Evolutionary conservation across 441 rosid genomes (phyloP).

Genomic region (Populus hybrid): DNA sequence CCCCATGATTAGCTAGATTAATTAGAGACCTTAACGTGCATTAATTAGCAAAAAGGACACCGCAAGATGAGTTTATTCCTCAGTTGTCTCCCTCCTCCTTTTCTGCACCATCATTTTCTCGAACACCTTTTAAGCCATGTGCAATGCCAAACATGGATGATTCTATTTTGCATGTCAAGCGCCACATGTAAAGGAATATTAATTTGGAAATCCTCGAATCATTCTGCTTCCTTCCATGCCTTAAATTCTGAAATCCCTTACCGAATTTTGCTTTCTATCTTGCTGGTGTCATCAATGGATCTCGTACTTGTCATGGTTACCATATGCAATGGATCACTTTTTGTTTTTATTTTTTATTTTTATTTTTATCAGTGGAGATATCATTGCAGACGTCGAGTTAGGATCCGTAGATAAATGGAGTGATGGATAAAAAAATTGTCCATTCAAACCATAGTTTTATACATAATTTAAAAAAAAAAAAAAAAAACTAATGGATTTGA

Average conservation of each 20-base stretch:
- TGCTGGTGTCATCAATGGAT: slow-evolving; percentile 4
- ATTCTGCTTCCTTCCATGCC: slow-evolving; percentile 27
- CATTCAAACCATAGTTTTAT: too few relatives aligned
- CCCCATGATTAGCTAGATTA: slow-evolving; percentile 32
- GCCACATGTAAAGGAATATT: slow-evolving; percentile 29
- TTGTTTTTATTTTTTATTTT: too few relatives aligned
- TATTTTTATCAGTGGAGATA: too few relatives aligned
- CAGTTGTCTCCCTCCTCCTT: not conserved
- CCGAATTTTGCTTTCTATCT: not conserved
- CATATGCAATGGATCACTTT: too few relatives aligned
- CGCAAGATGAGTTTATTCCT: slow-evolving; percentile 21
- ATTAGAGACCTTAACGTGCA: not conserved
- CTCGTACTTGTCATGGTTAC: not conserved
- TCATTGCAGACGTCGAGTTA: too few relatives aligned
- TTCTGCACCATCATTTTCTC: slow-evolving; percentile 4
- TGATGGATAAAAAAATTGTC: too few relatives aligned
- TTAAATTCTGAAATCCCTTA: not conserved
- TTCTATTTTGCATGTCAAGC: slow-evolving; percentile 32
- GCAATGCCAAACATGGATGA: slow-evolving; percentile 31
- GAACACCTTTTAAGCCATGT: slow-evolving; percentile 27
- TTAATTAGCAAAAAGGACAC: slow-evolving; percentile 1
- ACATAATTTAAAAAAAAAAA: too few relatives aligned
- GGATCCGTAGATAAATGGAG: too few relatives aligned
- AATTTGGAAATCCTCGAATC: slow-evolving; percentile 18
- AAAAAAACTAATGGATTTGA: too few relatives aligned